A percentile compares a stretch with the other conserved stretches of the same genome.
These are phyloP conservation scores for Phalaenopsis hybrid DNA, from an alignment of 116 monocot species.

Conservation along the genomic window DNA sequence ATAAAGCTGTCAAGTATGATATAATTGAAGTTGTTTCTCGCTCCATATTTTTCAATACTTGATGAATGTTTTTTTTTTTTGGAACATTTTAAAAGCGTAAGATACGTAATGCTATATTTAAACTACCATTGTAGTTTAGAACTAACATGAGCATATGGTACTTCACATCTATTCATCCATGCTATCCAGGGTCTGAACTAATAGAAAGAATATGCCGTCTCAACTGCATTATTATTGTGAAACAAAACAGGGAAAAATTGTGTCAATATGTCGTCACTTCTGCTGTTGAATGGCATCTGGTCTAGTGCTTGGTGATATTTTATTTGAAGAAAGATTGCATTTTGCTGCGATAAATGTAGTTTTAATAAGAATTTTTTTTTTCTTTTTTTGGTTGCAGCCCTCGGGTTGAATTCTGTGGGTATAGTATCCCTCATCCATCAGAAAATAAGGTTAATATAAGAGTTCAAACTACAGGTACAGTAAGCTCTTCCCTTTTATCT, in stretches of 20 bases:
- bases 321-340: neutral
- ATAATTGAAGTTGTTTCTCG: neutral
- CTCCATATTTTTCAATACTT: neutral
- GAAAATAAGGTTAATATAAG: slow-evolving; percentile 90
- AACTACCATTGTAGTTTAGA: no score
- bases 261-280: no score
- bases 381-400: slow-evolving; percentile 37
- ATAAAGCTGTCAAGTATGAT: neutral
- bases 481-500: neutral
- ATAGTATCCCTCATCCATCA: slow-evolving; percentile 92
- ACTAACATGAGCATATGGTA: no score
- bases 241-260: no score
- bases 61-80: neutral
- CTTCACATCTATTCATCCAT: no score
- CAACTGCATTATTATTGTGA: no score
- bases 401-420: slow-evolving; percentile 71
- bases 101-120: neutral
- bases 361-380: neutral
- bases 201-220: no score
- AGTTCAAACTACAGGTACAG: slow-evolving; percentile 81
- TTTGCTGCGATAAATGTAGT: neutral
- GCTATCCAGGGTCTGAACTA: no score
- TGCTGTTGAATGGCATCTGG: no score
- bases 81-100: neutral
- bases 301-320: no score